A percentile compares a stretch with the other conserved stretches of the same genome.
phyloP scores from a whole-genome alignment of 2,329 filamentous ascomycete species.

The Calonectria ilicicola region DNA sequence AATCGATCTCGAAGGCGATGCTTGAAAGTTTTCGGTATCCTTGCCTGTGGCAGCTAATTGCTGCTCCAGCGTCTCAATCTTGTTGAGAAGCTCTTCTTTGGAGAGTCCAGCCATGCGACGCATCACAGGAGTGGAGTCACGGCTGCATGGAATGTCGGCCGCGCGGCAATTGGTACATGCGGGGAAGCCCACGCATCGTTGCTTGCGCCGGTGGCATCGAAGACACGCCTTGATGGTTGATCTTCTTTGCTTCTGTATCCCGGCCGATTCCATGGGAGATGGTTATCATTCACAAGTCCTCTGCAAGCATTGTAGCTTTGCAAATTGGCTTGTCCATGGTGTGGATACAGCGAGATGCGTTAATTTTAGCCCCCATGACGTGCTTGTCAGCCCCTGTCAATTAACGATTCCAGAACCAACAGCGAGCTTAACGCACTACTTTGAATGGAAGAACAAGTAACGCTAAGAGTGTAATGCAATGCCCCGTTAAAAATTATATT shows the following conservation, averaged over 20 bases:
- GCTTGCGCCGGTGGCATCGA: slow-evolving; percentile 21
- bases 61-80: slow-evolving; percentile 5
- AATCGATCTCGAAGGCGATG: not conserved
- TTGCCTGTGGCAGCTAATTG: not conserved
- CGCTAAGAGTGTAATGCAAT: too few relatives aligned
- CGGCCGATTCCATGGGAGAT: not conserved
- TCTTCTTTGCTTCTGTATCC: not conserved
- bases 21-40: not conserved
- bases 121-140: slow-evolving; percentile 15
- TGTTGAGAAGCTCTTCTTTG: slow-evolving; percentile 21
- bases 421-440: too few relatives aligned
- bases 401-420: not conserved
- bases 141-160: slow-evolving; percentile 10
- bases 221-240: slow-evolving; percentile 22
- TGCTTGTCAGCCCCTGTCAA: not conserved
- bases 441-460: too few relatives aligned
- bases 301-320: not conserved
- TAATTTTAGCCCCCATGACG: not conserved
- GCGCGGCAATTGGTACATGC: slow-evolving; percentile 19
- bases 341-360: not conserved
- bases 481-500: too few relatives aligned
- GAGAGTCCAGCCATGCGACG: slow-evolving; percentile 16
- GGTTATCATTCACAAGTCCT: not conserved
- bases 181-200: slow-evolving; percentile 21
- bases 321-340: not conserved